phyloP scores from a whole-genome alignment of 2,329 filamentous ascomycete genomes.

The Xylaria sp. region DNA sequence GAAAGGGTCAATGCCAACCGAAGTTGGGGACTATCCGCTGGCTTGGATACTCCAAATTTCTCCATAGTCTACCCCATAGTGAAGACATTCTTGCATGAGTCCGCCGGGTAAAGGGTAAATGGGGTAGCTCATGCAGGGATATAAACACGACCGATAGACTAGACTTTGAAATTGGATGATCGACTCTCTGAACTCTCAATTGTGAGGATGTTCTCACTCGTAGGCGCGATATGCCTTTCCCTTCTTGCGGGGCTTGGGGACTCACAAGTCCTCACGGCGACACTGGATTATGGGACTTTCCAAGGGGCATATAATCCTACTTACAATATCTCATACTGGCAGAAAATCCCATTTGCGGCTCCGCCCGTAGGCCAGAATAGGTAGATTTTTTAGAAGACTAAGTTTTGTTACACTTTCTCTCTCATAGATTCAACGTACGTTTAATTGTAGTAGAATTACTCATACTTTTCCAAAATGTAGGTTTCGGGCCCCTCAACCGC shows the following conservation, averaged over 20 bases:
- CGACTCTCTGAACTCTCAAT: not conserved
- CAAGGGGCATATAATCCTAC: slow-evolving; percentile 60
- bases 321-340: slow-evolving; percentile 69
- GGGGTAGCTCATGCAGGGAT: slow-evolving; percentile 20
- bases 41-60: slow-evolving; percentile 29
- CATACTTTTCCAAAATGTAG: slow-evolving; percentile 46
- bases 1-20: slow-evolving; percentile 32
- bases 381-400: slow-evolving; percentile 10
- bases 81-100: not conserved
- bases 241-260: slow-evolving; percentile 21
- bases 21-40: slow-evolving; percentile 9
- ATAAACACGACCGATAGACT: slow-evolving; percentile 17
- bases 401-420: not conserved
- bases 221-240: slow-evolving; percentile 19
- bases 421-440: not conserved
- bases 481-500: slow-evolving; percentile 70
- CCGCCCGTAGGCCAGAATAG: slow-evolving; percentile 65
- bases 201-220: slow-evolving; percentile 17
- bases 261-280: slow-evolving; percentile 51
- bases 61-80: slow-evolving; percentile 22
- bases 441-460: too few species aligned
- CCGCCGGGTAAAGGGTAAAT: slow-evolving; percentile 19
- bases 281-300: slow-evolving; percentile 63
- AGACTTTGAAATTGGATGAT: slow-evolving; percentile 4
- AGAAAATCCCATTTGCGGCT: slow-evolving; percentile 70